Percentiles rank a stretch among this genome's conserved stretches.
These are phyloP conservation scores for Xanthoconium separans DNA, from an alignment of 1,284 basidiomycete genomes.

Conservation along the genomic window DNA sequence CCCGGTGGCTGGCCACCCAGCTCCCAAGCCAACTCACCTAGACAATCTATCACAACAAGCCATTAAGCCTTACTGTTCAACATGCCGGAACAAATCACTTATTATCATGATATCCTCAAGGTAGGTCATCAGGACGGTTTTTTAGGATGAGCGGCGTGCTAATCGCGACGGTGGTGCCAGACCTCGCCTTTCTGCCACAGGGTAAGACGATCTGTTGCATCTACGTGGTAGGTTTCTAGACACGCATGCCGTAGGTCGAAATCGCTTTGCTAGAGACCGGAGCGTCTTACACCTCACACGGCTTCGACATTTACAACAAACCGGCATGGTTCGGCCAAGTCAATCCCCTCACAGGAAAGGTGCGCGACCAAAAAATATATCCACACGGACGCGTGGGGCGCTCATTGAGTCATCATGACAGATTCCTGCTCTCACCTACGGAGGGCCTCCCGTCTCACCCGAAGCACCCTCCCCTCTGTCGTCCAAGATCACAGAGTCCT, in stretches of 20 bases:
- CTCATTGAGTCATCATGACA: too few relatives aligned
- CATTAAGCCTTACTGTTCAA: neutral
- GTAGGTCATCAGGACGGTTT: neutral
- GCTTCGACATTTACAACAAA: constrained; percentile 11
- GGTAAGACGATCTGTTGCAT: neutral
- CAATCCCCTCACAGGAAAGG: constrained; percentile 18
- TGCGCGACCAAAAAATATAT: neutral
- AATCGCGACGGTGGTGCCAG: neutral
- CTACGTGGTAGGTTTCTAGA: neutral
- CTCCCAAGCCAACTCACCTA: too few relatives aligned
- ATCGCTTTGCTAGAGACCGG: constrained; percentile 18
- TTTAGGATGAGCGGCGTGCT: neutral
- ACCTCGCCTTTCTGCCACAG: constrained; percentile 7
- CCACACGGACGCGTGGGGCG: too few relatives aligned
- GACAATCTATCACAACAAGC: neutral
- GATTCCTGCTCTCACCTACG: too few relatives aligned
- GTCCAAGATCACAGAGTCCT: too few relatives aligned
- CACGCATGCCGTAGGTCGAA: constrained; percentile 12
- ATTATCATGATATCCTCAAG: constrained; percentile 6
- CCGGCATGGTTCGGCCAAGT: constrained; percentile 16
- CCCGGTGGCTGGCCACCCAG: too few relatives aligned
- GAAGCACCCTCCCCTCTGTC: too few relatives aligned
- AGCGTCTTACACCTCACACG: constrained; percentile 1
- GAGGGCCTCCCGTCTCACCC: too few relatives aligned
- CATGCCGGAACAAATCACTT: constrained; percentile 12